Evolutionary conservation across 139 green algal species (phyloP), one percentile per base, ranked within the genome.

Genomic region (Coccomyxa sp.): DNA sequence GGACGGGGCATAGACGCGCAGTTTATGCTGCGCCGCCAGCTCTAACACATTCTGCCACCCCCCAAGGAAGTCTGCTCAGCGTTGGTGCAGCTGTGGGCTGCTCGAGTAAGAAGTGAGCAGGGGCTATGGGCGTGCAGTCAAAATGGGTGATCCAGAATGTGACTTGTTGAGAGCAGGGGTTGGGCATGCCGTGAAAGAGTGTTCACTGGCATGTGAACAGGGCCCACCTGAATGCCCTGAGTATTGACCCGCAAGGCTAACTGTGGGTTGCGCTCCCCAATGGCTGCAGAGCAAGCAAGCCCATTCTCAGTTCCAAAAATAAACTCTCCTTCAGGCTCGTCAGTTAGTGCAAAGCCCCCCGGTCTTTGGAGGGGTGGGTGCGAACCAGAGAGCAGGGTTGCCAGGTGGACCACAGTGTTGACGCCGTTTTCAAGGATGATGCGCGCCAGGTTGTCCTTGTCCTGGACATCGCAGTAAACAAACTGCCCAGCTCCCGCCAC

Each of bases 251-350:
- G 86, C 30, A 94, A 84, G 0, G 91, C 91, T 57, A 93, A 85
- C 76, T 91, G 87, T 17, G 91, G 91, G 79, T 95, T 92, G 79
- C 88, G 85, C 82, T 95, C 91, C 15, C 91, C 91, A 28, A 93
- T 85, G 0, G 91, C 91, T 89, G 87, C 57, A 74, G 21, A 74
- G 66, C 21, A 27, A 74, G 66, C 66, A 74, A 3, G 21, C 21
- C 66, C 66, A 30, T 74, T 23, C 9, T 74, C 66, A 74, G 21
- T 3, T 9, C 66, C 21, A 74, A 74, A 3, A 23, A 30, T 27
- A 71, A 17, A 7, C 38, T 51, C 38, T 51, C 38, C 38, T 51
- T 51, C 38, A 51, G 38, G 38, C 38, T 51, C 7, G 38, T 51
- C 38, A 51, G 7, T 51, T 27, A 74, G 4, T 74, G 66, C 4